Conservation (phyloP, 495 filamentous ascomycete species). For the Choiromyces venosus region DNA sequence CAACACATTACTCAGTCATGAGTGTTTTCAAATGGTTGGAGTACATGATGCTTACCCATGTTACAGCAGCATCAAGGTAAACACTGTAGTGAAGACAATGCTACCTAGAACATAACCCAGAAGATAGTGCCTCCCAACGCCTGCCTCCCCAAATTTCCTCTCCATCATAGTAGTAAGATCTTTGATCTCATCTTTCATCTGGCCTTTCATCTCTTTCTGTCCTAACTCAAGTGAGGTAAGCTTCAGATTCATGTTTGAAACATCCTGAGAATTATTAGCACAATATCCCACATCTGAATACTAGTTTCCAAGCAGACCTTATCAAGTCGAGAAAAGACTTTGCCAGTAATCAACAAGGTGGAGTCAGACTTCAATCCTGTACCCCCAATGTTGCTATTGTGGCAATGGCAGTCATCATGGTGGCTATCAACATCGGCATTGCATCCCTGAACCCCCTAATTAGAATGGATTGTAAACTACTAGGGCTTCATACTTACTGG, state of each 20-base stretch:
- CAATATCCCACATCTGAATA: constrained; percentile 2
- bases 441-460: constrained; percentile 5
- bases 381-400: too few species aligned
- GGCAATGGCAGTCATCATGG: neutral
- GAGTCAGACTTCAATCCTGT: neutral
- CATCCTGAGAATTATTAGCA: constrained; percentile 15
- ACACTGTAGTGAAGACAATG: neutral
- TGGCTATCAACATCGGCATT: neutral
- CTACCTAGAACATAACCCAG: neutral
- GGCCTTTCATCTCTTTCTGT: constrained; percentile 7
- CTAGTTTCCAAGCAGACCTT: constrained; percentile 10
- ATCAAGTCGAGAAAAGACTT: neutral
- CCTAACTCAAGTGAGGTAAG: constrained; percentile 3
- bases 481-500: too few species aligned
- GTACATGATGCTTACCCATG: too few species aligned
- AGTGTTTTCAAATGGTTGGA: too few species aligned
- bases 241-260: neutral
- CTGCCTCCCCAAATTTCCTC: constrained; percentile 5
- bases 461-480: constrained; percentile 5
- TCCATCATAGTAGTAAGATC: constrained; percentile 4
- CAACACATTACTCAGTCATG: too few species aligned
- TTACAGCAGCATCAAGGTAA: too few species aligned
- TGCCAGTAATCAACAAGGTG: neutral
- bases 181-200: too few species aligned
- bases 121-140: neutral